These are phyloP conservation scores for Candida qinlingensis DNA, from an alignment of 805 yeast genomes.

Conservation along the genomic window DNA sequence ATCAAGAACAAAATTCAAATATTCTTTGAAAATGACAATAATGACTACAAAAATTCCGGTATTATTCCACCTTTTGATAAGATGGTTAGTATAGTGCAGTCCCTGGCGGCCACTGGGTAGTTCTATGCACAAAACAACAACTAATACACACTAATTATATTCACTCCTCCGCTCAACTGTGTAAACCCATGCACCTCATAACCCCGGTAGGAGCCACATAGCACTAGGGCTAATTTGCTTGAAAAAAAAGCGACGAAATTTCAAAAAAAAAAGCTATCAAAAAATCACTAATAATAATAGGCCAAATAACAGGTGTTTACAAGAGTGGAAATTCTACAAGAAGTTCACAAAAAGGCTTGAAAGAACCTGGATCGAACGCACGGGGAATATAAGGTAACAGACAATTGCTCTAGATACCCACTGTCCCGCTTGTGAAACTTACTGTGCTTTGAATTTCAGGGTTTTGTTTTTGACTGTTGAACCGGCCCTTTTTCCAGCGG, in stretches of 20 bases:
- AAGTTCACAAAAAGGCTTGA: background rate
- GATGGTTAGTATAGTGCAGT: conserved; percentile 7
- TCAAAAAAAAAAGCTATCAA: background rate
- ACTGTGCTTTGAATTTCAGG: no score
- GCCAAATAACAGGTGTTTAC: background rate
- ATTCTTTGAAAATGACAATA: conserved; percentile 24
- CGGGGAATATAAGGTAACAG: no score
- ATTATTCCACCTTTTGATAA: conserved; percentile 25
- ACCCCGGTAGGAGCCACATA: background rate
- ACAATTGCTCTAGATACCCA: no score
- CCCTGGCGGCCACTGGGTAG: background rate
- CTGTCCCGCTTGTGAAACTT: no score
- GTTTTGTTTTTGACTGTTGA: no score
- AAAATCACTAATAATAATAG: background rate
- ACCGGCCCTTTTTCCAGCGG: no score
- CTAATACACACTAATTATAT: no score
- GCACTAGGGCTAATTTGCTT: background rate
- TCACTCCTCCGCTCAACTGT: no score
- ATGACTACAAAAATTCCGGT: conserved; percentile 20
- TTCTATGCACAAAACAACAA: no score
- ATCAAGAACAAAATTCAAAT: conserved; percentile 26
- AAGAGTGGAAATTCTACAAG: background rate
- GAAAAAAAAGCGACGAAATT: background rate
- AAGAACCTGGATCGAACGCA: no score
- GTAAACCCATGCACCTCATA: no score